These are phyloP conservation scores for Darksidea phi DNA, from an alignment of 495 filamentous ascomycete species.

Conservation along the genomic window DNA sequence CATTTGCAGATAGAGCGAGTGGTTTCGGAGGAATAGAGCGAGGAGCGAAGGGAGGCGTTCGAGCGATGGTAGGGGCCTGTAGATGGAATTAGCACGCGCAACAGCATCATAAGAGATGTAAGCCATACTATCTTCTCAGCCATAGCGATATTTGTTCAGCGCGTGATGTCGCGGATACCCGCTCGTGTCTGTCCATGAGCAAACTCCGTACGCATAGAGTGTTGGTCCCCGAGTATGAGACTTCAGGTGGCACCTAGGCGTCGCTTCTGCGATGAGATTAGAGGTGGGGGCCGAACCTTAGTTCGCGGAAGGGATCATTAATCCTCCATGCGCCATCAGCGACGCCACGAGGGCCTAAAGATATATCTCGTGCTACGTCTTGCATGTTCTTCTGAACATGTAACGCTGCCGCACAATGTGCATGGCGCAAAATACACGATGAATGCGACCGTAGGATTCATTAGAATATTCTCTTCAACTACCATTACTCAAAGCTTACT, in stretches of 20 bases:
- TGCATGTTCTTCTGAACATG: too few relatives aligned
- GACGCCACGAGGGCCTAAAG: too few relatives aligned
- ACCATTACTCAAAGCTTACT: background rate
- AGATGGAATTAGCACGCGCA: background rate
- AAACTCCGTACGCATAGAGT: background rate
- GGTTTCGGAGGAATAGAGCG: slow-evolving; percentile 20
- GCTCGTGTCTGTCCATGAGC: background rate
- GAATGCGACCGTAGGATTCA: background rate
- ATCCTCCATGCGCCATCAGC: background rate
- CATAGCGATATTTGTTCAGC: background rate
- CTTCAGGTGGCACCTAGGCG: background rate
- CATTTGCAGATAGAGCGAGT: background rate
- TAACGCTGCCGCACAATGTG: background rate
- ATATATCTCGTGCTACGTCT: too few relatives aligned
- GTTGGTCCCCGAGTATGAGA: background rate
- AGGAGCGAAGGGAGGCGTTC: slow-evolving; percentile 21
- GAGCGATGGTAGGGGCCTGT: background rate
- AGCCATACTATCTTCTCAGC: slow-evolving; percentile 17
- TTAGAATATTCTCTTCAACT: background rate
- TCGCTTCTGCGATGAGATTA: background rate
- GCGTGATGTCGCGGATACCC: background rate
- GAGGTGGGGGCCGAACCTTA: too few relatives aligned
- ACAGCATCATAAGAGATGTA: background rate
- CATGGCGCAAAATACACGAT: background rate
- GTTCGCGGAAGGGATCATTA: background rate